Evolutionary conservation across 495 filamentous ascomycete genomes (phyloP), one percentile per base, ranked within the genome.

Genomic region (Bacidia rubella): DNA sequence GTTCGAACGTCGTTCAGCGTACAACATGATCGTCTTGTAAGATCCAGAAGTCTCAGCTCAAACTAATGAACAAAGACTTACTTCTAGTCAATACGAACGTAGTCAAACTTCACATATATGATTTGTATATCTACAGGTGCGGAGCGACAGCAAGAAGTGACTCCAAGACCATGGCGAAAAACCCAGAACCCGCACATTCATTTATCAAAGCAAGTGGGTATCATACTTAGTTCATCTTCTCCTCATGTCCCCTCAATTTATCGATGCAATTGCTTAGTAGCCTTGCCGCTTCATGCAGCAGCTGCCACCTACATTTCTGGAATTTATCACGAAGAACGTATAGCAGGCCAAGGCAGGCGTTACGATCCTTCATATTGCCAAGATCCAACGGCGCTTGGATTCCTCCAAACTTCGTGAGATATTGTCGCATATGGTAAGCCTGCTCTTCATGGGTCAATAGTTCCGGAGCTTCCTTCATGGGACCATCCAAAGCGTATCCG

Each of bases 401-500:
- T 19, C 74, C 81, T 7, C 85, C 87, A 17, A 94, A 76, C 51
- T 82, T 74, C 29, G 73, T 65, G 42, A 98, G 70, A 61, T 86
- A 98, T 12, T 70, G 66, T 48, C 83, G 75, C 90, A 95, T 96
- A 61, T 90, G 81, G 19, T 64, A 72, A 51, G 82, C 73, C 64
- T 83, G 82, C 51, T 87, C 82, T 5, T 81, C 74, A 22, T 73
- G 70, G 1, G 76, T 79, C 10, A 58, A 52, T 9, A 82, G 74
- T 3, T 67, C 65, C 15, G 77, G 76, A 2, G 76, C 68, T 7
- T 66, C 62, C 19, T 71, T 65, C 49, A 85, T 74, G 0, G 87
- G 75, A 0, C 92, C 92, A 60, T 96, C 92, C 50, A 96, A 67
- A 10, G 92, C 92, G 63, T 79, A 97, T 21, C 87, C 92, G 61